Conservation (phyloP, 768 basidiomycete genomes). For the Russula olivacea region DNA sequence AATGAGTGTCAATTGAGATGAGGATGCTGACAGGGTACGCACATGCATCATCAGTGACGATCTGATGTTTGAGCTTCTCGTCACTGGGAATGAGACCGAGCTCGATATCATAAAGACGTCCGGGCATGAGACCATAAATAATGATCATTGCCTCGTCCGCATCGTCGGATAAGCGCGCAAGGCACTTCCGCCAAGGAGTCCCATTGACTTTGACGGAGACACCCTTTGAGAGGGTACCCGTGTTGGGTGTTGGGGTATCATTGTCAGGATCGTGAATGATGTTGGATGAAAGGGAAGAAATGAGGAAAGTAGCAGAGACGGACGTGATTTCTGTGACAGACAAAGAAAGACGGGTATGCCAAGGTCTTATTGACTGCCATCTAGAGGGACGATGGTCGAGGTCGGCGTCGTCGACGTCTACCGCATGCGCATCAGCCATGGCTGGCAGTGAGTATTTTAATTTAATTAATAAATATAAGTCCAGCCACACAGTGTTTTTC, state of each 20-base stretch:
- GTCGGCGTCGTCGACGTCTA: not conserved
- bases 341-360: conserved; percentile 65
- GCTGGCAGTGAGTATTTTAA: not conserved
- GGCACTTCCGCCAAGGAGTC: conserved; percentile 69
- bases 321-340: conserved; percentile 77
- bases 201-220: conserved; percentile 78
- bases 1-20: not conserved
- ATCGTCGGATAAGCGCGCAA: conserved; percentile 73
- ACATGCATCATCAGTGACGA: conserved; percentile 56
- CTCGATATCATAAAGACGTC: conserved; percentile 86
- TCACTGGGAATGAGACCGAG: conserved; percentile 65
- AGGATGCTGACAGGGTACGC: conserved; percentile 20
- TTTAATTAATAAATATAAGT: not conserved
- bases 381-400: conserved; percentile 10
- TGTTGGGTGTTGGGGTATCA: conserved; percentile 32
- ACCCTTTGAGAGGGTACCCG: conserved; percentile 65
- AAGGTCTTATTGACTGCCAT: conserved; percentile 75
- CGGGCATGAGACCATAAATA: conserved; percentile 83
- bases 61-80: conserved; percentile 51
- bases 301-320: conserved; percentile 75
- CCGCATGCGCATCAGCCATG: not conserved
- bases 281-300: conserved; percentile 43
- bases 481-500: not conserved
- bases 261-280: conserved; percentile 28
- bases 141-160: conserved; percentile 87